Percentiles rank a stretch among this genome's conserved stretches.
Conservation (phyloP, 2,329 filamentous ascomycete genomes). For the Ophiostoma quercus region DNA sequence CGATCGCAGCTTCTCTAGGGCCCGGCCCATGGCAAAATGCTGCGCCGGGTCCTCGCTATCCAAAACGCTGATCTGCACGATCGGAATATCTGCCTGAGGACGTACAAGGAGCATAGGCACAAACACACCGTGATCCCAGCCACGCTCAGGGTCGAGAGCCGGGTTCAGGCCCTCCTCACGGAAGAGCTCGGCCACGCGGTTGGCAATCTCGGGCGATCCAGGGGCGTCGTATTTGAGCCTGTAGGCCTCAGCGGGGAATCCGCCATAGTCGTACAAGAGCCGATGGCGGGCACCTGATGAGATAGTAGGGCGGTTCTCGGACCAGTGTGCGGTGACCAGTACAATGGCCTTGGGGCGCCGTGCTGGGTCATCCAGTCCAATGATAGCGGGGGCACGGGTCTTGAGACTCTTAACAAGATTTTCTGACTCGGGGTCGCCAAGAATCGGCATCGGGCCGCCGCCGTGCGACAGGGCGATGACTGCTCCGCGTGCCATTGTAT, state of each 20-base stretch:
- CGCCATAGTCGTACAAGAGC: slow-evolving; percentile 53
- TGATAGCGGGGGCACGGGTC: slow-evolving; percentile 49
- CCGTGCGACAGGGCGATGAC: slow-evolving; percentile 48
- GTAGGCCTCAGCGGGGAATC: slow-evolving; percentile 54
- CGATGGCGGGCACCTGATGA: slow-evolving; percentile 44
- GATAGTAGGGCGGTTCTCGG: slow-evolving; percentile 45
- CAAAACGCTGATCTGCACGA: slow-evolving; percentile 55
- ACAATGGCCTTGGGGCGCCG: slow-evolving; percentile 43
- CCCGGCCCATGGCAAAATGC: slow-evolving; percentile 50
- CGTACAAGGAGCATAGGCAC: slow-evolving; percentile 52
- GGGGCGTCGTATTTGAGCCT: slow-evolving; percentile 51
- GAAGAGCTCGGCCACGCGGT: slow-evolving; percentile 44
- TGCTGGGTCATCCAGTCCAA: slow-evolving; percentile 49
- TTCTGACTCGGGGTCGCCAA: slow-evolving; percentile 50
- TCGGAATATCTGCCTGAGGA: slow-evolving; percentile 48
- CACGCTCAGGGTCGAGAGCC: slow-evolving; percentile 38
- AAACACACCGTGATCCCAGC: slow-evolving; percentile 60
- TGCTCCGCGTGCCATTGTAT: slow-evolving; percentile 40
- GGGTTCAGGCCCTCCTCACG: slow-evolving; percentile 41
- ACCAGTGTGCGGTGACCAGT: slow-evolving; percentile 57
- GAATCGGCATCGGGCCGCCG: slow-evolving; percentile 53
- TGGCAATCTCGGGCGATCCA: slow-evolving; percentile 50
- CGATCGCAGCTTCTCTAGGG: slow-evolving; percentile 46
- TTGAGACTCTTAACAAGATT: slow-evolving; percentile 48
- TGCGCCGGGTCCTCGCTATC: slow-evolving; percentile 44